A percentile compares a stretch with the other conserved stretches of the same genome.
These are phyloP conservation scores for Phytophthora sp. DNA, from an alignment of 352 stramenopile species.

Conservation along the genomic window DNA sequence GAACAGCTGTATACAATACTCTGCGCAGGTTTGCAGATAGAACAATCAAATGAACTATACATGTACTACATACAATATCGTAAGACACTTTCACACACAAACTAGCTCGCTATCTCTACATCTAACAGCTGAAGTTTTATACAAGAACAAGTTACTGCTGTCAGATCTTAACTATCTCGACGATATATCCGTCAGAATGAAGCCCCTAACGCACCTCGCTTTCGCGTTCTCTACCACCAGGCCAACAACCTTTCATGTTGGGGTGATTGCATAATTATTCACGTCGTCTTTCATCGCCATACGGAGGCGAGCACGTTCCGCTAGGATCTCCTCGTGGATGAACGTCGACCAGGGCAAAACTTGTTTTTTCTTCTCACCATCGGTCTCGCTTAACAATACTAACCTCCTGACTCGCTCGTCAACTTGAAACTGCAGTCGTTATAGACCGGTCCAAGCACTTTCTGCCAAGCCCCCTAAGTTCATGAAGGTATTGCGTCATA, in stretches of 20 bases:
- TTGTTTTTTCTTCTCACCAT: constrained; percentile 91
- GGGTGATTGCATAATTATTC: constrained; percentile 59
- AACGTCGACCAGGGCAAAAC: constrained; percentile 84
- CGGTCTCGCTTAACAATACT: constrained; percentile 60
- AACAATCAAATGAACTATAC: background rate
- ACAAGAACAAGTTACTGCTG: background rate
- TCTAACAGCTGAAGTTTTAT: constrained; percentile 84
- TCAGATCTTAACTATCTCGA: background rate
- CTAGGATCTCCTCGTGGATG: constrained; percentile 94
- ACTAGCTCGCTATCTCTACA: constrained; percentile 83
- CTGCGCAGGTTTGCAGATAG: background rate
- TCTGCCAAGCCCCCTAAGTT: constrained; percentile 82
- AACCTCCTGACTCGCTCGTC: background rate
- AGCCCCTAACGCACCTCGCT: constrained; percentile 37
- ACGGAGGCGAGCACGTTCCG: constrained; percentile 87
- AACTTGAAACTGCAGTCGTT: background rate
- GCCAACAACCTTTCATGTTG: constrained; percentile 70
- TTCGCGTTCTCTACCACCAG: constrained; percentile 67
- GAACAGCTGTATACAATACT: constrained; percentile 46
- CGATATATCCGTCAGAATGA: background rate
- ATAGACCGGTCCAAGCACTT: constrained; percentile 91
- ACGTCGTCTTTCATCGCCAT: constrained; percentile 86
- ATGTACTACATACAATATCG: constrained; percentile 67
- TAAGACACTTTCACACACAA: constrained; percentile 92
- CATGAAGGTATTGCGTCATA: constrained; percentile 91